Percentiles rank a stretch among this genome's conserved stretches.
Evolutionary conservation across 2,329 filamentous ascomycete genomes (phyloP).

Genomic region (Tricladium varicosporioides): DNA sequence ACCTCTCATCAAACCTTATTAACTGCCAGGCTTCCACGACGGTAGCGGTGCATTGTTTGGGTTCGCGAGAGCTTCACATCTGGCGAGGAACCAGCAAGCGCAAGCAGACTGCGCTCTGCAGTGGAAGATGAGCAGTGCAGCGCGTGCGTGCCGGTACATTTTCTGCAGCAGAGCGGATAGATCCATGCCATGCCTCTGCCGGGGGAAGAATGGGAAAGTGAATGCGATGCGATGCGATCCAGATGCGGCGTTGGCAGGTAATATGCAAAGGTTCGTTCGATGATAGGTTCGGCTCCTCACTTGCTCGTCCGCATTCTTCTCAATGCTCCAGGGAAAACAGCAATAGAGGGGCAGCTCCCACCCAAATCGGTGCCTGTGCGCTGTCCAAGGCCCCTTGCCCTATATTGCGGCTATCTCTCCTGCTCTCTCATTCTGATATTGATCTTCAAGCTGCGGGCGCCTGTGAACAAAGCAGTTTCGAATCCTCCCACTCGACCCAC

Average conservation of each 20-base stretch:
- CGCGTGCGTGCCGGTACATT: background rate
- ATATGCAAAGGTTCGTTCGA: background rate
- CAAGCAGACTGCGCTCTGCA: background rate
- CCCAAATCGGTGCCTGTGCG: background rate
- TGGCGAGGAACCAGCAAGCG: no score
- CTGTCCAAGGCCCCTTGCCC: background rate
- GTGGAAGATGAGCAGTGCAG: constrained; percentile 3
- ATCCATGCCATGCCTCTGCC: background rate
- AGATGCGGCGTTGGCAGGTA: background rate
- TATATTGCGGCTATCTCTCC: background rate
- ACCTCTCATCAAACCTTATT: background rate
- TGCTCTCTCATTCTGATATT: background rate
- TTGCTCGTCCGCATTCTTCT: background rate
- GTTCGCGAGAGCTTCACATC: no score
- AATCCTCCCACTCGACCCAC: background rate
- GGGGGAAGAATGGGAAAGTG: background rate
- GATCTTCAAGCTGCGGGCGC: background rate
- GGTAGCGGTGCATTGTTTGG: background rate
- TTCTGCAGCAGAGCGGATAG: constrained; percentile 1
- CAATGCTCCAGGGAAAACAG: background rate
- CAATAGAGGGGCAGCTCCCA: background rate
- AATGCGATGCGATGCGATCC: background rate
- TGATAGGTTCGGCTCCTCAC: background rate
- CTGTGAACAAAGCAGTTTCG: background rate
- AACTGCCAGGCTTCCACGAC: background rate